Base-by-base conservation (phyloP, 192 early-diverging fungal genomes). In the Podochytrium sp. region DNA sequence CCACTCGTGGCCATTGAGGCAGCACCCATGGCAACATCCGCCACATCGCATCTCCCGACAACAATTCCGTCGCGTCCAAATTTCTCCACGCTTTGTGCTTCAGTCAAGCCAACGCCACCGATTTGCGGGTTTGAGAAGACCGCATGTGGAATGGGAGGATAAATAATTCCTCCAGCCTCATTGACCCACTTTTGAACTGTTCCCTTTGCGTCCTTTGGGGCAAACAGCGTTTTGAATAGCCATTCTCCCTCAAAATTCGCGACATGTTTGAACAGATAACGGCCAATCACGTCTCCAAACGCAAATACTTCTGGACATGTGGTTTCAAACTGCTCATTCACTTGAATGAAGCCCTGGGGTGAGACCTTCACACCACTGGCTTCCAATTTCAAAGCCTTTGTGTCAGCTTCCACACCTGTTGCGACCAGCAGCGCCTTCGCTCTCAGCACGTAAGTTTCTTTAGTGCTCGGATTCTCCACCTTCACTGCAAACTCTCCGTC, bases 241-340 rank as follows among this genome's bases (percentile, higher is more conserved):
- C 75, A 81, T 49, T 75, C 73, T 16, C 80, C 80, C 66, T 81
- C 76, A 40, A 65, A 81, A 50, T 81, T 81, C 10, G 80, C 77
- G 16, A 68, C 63, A 35, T 81, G 80, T 50, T 78, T 73, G 69
- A 81, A 81, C 49, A 81, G 65, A 53, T 77, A 56, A 23, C 77
- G 71, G 7, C 80, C 80, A 66, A 78, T 81, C 4, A 60, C 37
- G 55, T 81, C 80, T 20, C 80, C 80, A 40, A 71, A 81, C 3
- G 80, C 76, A 32, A 52, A 81, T 7, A 81, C 63, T 23, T 65
- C 64, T 18, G 69, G 70, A 35, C 40, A 37, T 33, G 47, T 35
- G 23, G 80, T 81, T 39, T 62, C 40, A 47, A 81, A 79, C 0
- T 16, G 14, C 16, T 74, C 47, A 37, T 81, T 61, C 14, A 81